Percentiles rank a stretch among this genome's conserved stretches.
These are phyloP conservation scores for Solanum tacnaense DNA, from an alignment of 257 asterid species.

Conservation along the genomic window DNA sequence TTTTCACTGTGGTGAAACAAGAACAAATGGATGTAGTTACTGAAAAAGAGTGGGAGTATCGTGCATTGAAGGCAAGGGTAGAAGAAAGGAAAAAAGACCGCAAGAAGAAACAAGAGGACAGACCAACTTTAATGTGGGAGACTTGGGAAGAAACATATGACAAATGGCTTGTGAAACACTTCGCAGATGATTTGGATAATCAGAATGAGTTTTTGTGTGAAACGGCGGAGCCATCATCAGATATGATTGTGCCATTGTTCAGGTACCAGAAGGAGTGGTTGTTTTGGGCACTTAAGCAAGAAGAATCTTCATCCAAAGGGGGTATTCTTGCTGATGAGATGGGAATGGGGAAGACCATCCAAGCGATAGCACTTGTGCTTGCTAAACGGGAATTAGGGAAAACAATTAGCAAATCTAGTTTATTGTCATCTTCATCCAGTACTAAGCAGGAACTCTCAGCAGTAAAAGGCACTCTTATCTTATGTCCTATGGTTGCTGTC, in stretches of 20 bases:
- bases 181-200: slow-evolving; percentile 26
- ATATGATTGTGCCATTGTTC: slow-evolving; percentile 62
- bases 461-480: slow-evolving; percentile 71
- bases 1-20: not conserved
- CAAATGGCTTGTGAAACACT: slow-evolving; percentile 55
- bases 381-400: slow-evolving; percentile 42
- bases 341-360: slow-evolving; percentile 98
- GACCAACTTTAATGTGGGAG: slow-evolving; percentile 61
- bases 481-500: slow-evolving; percentile 85
- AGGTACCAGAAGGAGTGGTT: slow-evolving; percentile 95
- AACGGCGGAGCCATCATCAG: slow-evolving; percentile 58
- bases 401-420: slow-evolving; percentile 21
- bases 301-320: slow-evolving; percentile 61
- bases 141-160: slow-evolving; percentile 51
- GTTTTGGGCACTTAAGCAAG: slow-evolving; percentile 87
- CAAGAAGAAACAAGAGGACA: slow-evolving; percentile 25
- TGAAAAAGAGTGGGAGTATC: not conserved
- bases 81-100: slow-evolving; percentile 22
- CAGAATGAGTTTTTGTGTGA: slow-evolving; percentile 53
- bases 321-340: slow-evolving; percentile 97
- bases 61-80: not conserved
- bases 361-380: slow-evolving; percentile 88
- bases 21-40: not conserved
- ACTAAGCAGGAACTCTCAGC: slow-evolving; percentile 33
- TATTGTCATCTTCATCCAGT: slow-evolving; percentile 31